phyloP scores from a whole-genome alignment of 2,329 filamentous ascomycete species.

The Colletotrichum sp. region DNA sequence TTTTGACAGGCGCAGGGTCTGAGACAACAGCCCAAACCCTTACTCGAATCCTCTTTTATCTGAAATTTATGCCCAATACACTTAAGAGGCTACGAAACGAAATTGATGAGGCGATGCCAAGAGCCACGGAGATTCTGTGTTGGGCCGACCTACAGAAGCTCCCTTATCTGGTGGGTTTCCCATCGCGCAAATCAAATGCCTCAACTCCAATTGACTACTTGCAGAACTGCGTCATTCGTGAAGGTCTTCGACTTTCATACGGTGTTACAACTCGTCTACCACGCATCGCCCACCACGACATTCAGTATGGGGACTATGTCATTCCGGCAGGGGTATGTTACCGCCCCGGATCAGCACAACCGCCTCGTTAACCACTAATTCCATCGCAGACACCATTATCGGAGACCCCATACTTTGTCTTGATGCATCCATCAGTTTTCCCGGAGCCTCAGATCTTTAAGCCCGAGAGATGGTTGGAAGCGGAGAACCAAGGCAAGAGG shows the following conservation, averaged over 20 bases:
- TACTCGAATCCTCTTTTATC: conserved; percentile 36
- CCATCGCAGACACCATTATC: conserved; percentile 24
- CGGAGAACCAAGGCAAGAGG: conserved; percentile 5
- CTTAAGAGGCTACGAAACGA: conserved; percentile 30
- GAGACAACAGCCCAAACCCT: conserved; percentile 40
- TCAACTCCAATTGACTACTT: not conserved
- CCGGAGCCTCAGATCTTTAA: conserved; percentile 27
- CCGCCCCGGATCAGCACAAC: not conserved
- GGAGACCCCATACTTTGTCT: conserved; percentile 24
- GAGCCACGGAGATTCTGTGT: not conserved
- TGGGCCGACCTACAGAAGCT: conserved; percentile 10
- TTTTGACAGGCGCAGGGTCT: conserved; percentile 51
- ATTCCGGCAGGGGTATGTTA: conserved; percentile 17
- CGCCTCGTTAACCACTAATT: not conserved
- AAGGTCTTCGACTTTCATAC: conserved; percentile 18
- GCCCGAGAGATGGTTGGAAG: conserved; percentile 30
- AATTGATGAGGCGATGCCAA: conserved; percentile 31
- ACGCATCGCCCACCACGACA: conserved; percentile 9
- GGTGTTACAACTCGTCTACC: conserved; percentile 15
- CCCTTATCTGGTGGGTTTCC: conserved; percentile 3
- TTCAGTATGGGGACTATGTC: conserved; percentile 2
- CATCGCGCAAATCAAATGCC: fast-evolving
- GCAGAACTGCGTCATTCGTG: too few relatives aligned
- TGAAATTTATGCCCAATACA: conserved; percentile 27
- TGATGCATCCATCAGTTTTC: conserved; percentile 24